Percentiles rank a stretch among this genome's conserved stretches.
phyloP scores from a whole-genome alignment of 495 filamentous ascomycete species.

The Collariella sp. region DNA sequence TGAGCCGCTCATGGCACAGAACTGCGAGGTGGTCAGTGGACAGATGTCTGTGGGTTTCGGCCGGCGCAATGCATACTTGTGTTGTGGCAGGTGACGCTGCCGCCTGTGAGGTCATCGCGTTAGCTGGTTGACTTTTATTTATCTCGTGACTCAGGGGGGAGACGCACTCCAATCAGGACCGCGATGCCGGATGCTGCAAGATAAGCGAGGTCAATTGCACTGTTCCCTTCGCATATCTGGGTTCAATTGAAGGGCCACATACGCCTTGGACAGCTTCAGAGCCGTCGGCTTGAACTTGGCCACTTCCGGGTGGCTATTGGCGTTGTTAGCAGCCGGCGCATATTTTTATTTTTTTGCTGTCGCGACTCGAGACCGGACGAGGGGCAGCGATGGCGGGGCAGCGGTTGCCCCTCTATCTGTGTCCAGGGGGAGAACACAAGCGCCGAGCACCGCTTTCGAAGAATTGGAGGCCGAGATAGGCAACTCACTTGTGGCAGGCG shows the following conservation, averaged over 20 bases:
- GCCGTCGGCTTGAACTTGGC: constrained; percentile 94
- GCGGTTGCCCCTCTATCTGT: constrained; percentile 28
- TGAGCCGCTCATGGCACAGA: constrained; percentile 92
- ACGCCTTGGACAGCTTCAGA: constrained; percentile 93
- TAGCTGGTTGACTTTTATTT: constrained; percentile 10
- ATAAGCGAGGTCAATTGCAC: constrained; percentile 36
- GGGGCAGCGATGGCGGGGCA: constrained; percentile 17
- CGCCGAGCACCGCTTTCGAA: background rate
- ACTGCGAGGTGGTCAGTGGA: constrained; percentile 50
- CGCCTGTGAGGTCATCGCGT: constrained; percentile 47
- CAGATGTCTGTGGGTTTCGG: background rate
- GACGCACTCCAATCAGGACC: constrained; percentile 97
- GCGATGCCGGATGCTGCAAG: constrained; percentile 76
- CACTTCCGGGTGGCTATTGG: constrained; percentile 81
- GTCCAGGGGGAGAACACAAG: constrained; percentile 8
- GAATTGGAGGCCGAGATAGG: background rate
- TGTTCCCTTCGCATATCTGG: constrained; percentile 10
- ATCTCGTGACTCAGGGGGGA: constrained; percentile 17
- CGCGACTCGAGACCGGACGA: background rate
- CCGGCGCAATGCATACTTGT: constrained; percentile 54
- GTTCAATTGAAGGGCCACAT: constrained; percentile 32
- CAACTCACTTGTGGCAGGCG: constrained; percentile 77
- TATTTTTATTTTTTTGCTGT: background rate
- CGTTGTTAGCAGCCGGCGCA: constrained; percentile 11
- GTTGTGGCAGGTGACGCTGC: constrained; percentile 77